These are phyloP conservation scores for Pseudogymnoascus sp. DNA, from an alignment of 2,329 filamentous ascomycete species.

Conservation along the genomic window DNA sequence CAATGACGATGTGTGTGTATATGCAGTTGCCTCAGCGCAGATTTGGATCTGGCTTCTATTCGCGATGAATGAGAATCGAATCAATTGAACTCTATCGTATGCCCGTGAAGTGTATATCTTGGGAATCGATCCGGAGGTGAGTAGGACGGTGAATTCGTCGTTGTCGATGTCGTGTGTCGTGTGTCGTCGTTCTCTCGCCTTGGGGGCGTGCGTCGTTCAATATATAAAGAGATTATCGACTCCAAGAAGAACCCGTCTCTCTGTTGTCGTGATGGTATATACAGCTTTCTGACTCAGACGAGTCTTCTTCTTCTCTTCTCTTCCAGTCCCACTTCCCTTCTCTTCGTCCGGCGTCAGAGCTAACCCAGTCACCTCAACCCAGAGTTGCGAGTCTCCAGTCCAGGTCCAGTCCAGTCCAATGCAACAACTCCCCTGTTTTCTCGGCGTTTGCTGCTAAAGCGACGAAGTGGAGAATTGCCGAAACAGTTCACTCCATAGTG, in stretches of 20 bases:
- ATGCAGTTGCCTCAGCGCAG: background rate
- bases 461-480: background rate
- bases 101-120: background rate
- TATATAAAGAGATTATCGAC: background rate
- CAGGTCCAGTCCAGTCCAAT: background rate
- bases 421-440: background rate
- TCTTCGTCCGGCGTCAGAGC: background rate
- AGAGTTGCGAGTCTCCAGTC: too few species aligned
- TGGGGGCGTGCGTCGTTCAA: background rate
- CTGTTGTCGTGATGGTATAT: background rate
- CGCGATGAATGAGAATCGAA: background rate
- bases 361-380: background rate
- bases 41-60: background rate
- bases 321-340: background rate
- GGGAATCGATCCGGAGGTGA: background rate
- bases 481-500: background rate
- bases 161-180: background rate
- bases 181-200: too few species aligned
- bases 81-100: background rate
- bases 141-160: background rate
- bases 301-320: background rate
- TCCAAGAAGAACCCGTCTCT: background rate
- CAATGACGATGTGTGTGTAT: background rate
- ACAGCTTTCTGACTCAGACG: background rate
- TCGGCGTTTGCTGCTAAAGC: background rate